Evolutionary conservation across 805 yeast species (phyloP).

Genomic region (Sporopachydermia lactativora): DNA sequence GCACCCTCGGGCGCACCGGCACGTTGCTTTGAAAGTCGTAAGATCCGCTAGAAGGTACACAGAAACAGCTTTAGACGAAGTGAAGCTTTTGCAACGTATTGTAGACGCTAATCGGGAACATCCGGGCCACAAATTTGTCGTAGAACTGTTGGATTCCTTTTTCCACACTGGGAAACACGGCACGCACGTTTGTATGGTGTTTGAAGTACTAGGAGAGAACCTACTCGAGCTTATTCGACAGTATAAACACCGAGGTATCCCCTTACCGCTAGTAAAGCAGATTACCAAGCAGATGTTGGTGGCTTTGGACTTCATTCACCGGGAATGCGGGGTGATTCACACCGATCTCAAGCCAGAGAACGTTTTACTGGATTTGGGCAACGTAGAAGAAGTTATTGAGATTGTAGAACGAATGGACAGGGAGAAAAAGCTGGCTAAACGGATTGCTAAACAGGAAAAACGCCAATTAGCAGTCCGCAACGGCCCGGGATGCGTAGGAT

Average conservation of each 20-base stretch:
- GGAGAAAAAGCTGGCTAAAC: constrained; percentile 12
- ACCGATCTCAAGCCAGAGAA: constrained; percentile 60
- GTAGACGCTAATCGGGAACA: constrained; percentile 20
- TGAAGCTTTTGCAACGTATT: constrained; percentile 23
- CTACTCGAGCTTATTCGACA: constrained; percentile 35
- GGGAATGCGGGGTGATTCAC: constrained; percentile 67
- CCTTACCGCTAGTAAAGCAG: constrained; percentile 37
- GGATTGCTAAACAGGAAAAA: constrained; percentile 1
- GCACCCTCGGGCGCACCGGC: constrained; percentile 18
- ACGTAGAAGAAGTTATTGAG: constrained; percentile 53
- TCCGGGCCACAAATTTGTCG: constrained; percentile 38
- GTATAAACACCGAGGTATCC: constrained; percentile 38
- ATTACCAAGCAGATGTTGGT: constrained; percentile 40
- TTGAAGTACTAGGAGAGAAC: constrained; percentile 52
- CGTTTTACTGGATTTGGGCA: constrained; percentile 61
- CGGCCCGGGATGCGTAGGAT: no score
- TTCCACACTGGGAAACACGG: constrained; percentile 48
- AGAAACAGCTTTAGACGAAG: constrained; percentile 56
- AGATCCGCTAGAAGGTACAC: constrained; percentile 37
- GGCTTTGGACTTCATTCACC: constrained; percentile 44
- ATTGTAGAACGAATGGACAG: constrained; percentile 51
- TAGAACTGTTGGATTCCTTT: constrained; percentile 41
- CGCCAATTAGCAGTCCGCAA: no score
- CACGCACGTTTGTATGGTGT: constrained; percentile 49
- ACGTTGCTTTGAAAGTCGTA: constrained; percentile 51